Evolutionary conservation across 352 stramenopile species (phyloP), one percentile per base, ranked within the genome.

Genomic region (Pythium aquatile): DNA sequence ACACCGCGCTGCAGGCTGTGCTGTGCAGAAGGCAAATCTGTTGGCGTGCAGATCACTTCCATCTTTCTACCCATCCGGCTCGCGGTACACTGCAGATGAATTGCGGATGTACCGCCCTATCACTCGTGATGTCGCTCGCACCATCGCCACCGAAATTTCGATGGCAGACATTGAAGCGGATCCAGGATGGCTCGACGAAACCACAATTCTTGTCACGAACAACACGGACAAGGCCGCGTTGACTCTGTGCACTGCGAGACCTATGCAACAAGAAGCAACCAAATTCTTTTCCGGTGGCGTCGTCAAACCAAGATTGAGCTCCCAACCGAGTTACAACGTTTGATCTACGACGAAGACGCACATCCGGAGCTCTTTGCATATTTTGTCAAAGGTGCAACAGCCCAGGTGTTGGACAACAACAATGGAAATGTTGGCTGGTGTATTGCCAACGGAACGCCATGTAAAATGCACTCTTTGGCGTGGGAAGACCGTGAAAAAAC

Each of bases 381-480:
- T n/a, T 69, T 64, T 30, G 44, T 61, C 20, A 17, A 29, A 13
- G 55, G 42, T 3, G 55, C 32, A 2, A 37, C 26, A 29, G 55
- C 48, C 6, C 55, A 69, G 48, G 57, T 69, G 24, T 49, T 69
- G 1, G 63, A 68, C 46, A 68, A 68, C 39, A 42, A 24, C 10
- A 69, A 61, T 29, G 55, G 63, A 6, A 69, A 64, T 52, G 55
- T 69, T 0, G 17, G 11, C 0, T 46, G 30, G 20, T 29, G 63
- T 30, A 26, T 61, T 4, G 49, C 55, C 26, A 64, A 69, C 44
- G 55, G 63, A 35, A 58, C 55, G 7, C n/a, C 51, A 5, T 69
- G 67, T 32, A 33, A 2, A 1, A 28, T 67, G 8, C 67, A 73
- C 16, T 69, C 57, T 0, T 32, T 73, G 35, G 52, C 57, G 17